Evolutionary conservation across 1,139 yeast species (phyloP).

Genomic region (Geotrichum restrictum): DNA sequence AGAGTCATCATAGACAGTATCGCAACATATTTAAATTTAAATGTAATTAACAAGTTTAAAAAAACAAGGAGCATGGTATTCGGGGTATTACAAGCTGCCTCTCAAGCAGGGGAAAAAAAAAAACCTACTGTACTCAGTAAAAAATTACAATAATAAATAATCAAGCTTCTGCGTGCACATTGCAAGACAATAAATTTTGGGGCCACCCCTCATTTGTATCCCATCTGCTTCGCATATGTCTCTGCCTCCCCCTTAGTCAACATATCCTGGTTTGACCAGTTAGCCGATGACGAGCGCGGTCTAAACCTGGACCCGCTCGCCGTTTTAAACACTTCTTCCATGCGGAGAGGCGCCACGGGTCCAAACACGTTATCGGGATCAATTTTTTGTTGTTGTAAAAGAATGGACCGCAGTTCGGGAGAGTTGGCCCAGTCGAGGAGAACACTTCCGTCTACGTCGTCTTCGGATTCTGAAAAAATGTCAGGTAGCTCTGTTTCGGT

Average conservation of each 20-base stretch:
- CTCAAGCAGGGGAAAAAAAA: too few species aligned
- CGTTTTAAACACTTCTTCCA: constrained; percentile 60
- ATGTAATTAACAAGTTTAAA: too few species aligned
- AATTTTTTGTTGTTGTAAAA: constrained; percentile 54
- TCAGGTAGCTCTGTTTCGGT: constrained; percentile 43
- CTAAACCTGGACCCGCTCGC: constrained; percentile 39
- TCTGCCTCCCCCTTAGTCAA: constrained; percentile 48
- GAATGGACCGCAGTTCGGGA: constrained; percentile 52
- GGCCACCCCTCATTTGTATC: constrained; percentile 43
- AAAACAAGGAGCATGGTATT: too few species aligned
- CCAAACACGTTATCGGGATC: constrained; percentile 80
- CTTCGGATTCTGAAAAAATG: constrained; percentile 51
- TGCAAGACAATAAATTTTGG: too few species aligned
- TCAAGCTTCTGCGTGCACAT: too few species aligned
- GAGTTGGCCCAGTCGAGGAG: constrained; percentile 71
- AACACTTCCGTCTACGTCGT: constrained; percentile 49
- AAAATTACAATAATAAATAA: too few species aligned
- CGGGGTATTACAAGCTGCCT: too few species aligned
- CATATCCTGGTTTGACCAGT: constrained; percentile 48
- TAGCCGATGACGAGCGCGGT: constrained; percentile 58
- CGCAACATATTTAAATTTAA: too few species aligned
- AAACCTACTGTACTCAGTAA: too few species aligned
- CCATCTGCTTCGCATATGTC: constrained; percentile 53
- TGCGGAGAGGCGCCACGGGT: constrained; percentile 63
- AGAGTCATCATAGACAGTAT: too few species aligned